Base-by-base conservation (phyloP, 1,284 basidiomycete genomes). In the Caloboletus inedulis region DNA sequence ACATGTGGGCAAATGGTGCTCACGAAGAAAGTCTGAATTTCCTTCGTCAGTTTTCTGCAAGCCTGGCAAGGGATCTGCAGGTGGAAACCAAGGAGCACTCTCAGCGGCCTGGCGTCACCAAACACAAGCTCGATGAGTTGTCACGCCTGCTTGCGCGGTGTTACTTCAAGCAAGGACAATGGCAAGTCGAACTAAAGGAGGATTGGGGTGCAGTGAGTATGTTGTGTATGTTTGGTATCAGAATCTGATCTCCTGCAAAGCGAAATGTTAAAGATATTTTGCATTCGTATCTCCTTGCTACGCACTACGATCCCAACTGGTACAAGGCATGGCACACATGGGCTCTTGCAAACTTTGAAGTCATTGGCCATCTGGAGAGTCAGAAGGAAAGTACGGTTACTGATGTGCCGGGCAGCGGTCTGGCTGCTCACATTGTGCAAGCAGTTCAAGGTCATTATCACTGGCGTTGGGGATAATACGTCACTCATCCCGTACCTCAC, bases 291-390 rank as follows among this genome's bases (percentile, higher is more conserved):
- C 79, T 84, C 49, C 77, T 89, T 34, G 92, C 97, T 0, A 98
- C 96, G 3, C 89, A 93, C 66, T 92, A 94, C 57, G 97, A 99
- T 69, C 83, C 89, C 7, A 80, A 80, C 37, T 99, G 96, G 96
- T 98, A 98, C 74, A 98, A 98, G 72, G 97, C 96, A 16, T 98
- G 96, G 96, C 96, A 99, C 69, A 95, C 94, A 1, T 99, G 95
- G 94, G 96, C 97, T 7, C 75, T 99, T 53, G 90, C 94, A 12
- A 98, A 98, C 70, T 97, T 97, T 60, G 94, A 98, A 59, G 92
- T 98, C 56, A 89, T 99, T 53, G 80, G 81, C n/a, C 82, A 87
- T 62, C 74, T 94, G 57, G 92, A 96, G 67, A 79, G 73, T 47
- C 82, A 87, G 60, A 74, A 72, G 36, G 81, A 86, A 55, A 78